Evolutionary conservation across 352 stramenopile genomes (phyloP), one percentile per base, ranked within the genome.

Genomic region (Globisporangium apiculatum): DNA sequence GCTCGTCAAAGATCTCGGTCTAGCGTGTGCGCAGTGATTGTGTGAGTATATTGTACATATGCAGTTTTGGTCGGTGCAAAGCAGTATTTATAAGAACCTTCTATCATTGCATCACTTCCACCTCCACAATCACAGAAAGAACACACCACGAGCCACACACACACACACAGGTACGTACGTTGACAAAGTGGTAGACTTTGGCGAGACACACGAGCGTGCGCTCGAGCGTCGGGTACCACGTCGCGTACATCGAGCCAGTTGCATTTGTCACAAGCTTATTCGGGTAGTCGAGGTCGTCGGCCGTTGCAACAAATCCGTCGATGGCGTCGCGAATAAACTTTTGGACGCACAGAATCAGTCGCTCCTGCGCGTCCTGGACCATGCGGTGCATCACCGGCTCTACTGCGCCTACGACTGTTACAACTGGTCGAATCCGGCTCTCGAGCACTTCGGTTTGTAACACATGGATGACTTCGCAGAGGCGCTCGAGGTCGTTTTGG

Each of bases 301-400:
- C 7, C 0, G 67, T 74, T 31, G 82, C 80, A 17, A 68, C 69
- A 58, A 91, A 94, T 1, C 77, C 82, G 61, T 92, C 75, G 42
- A 94, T 92, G 43, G 92, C 80, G 55, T 94, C 82, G 18, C 81
- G 79, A 51, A 92, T 88, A 54, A 77, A 94, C 55, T 86, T 92
- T 55, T 94, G 82, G 51, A 90, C 84, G 59, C 83, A 92, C 17
- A 92, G 61, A 46, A 92, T 92, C 9, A 94, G 64, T 7, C 83
- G 80, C 53, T 94, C 84, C 51, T 92, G 82, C 4, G 82, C 80
- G 43, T 94, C 84, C 59, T 90, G 79, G 46, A 92, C 83, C 79
- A 94, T 88, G 43, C 84, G 82, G 53, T 90, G 75, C 71, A 94
- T 82, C 50, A 91, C 83, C 3, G 82, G 76, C 53, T 90, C 84